Evolutionary conservation across 768 basidiomycete genomes (phyloP), one percentile per base, ranked within the genome.

Genomic region (Suillus lakei): DNA sequence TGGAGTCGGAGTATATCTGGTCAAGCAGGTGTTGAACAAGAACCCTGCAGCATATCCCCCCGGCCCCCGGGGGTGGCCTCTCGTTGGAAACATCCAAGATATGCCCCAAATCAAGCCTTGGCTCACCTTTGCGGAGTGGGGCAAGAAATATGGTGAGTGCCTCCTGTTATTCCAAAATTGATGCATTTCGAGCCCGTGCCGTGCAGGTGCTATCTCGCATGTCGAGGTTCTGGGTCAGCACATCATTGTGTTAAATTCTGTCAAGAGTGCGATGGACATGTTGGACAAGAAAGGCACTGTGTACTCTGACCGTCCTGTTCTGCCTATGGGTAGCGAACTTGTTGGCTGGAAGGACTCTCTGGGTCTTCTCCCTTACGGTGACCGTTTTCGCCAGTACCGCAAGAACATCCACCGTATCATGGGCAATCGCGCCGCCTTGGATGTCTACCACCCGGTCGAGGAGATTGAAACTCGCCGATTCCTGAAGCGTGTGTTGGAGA

Each of bases 231-330:
- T n/a, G n/a, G n/a, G n/a, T n/a, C n/a, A n/a, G n/a, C n/a, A n/a
- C n/a, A n/a, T n/a, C n/a, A n/a, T n/a, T n/a, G n/a, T n/a, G n/a
- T n/a, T n/a, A n/a, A n/a, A n/a, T n/a, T n/a, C n/a, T n/a, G n/a
- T n/a, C n/a, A n/a, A n/a, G n/a, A n/a, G n/a, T n/a, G n/a, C n/a
- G n/a, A n/a, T n/a, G n/a, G 86, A 88, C 60, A 81, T 91, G 77
- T 79, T 90, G 59, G 88, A 91, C 75, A 88, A 88, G 76, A 88
- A 88, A 70, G 87, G 86, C 66, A 79, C 85, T 34, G 82, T 85
- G 48, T 90, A 89, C 72, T 89, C 88, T 30, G 89, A 90, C 69
- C 85, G 89, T 23, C 88, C 89, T 0, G 74, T 76, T n/a, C 67
- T 82, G 32, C 76, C 80, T 2, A 81, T 82, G 80, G 77, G 77